Base-by-base conservation (phyloP, 768 basidiomycete genomes). In the Melanogaster broomeanus region DNA sequence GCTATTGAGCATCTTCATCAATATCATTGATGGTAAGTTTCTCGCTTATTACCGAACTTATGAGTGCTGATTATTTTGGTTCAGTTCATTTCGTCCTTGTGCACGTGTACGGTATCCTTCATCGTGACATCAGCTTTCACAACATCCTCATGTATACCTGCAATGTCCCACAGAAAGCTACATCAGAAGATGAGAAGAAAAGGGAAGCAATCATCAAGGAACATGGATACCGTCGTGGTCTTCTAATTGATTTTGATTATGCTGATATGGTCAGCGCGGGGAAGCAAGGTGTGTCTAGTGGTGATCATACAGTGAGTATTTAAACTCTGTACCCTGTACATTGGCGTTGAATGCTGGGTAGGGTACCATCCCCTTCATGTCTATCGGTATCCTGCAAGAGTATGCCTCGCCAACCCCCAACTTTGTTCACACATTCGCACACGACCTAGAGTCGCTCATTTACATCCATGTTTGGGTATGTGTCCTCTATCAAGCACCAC, bases 321-420 rank as follows among this genome's bases (percentile, higher is more conserved):
- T n/a, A n/a, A n/a, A n/a, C n/a, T n/a, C n/a, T n/a, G n/a, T n/a
- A n/a, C n/a, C n/a, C n/a, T n/a, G n/a, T n/a, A n/a, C n/a, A n/a
- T n/a, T n/a, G n/a, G n/a, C n/a, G 16, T 47, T 15, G 4, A 28
- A n/a, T 12, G 15, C 31, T 9, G 11, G 11, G 13, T 21, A 49
- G 48, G 48, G 40, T n/a, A 42, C 48, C 25, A 22, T 42, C n/a
- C 48, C 48, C n/a, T 49, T 49, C 31, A 49, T 49, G 48, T 39
- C 48, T n/a, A 21, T 49, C 18, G 40, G 48, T n/a, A 43, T 48
- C 3, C 15, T 52, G 21, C 5, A 6, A 9, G 2, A 22, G n/a
- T 52, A 42, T 38, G 37, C 33, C 4, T 35, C 25, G 2, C 24
- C 40, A 25, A 11, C 33, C 15, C 10, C 31, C 16, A 9, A 22